Percentiles rank a stretch among this genome's conserved stretches.
Conservation (phyloP, 139 green algal species). For the Chara braunii region DNA sequence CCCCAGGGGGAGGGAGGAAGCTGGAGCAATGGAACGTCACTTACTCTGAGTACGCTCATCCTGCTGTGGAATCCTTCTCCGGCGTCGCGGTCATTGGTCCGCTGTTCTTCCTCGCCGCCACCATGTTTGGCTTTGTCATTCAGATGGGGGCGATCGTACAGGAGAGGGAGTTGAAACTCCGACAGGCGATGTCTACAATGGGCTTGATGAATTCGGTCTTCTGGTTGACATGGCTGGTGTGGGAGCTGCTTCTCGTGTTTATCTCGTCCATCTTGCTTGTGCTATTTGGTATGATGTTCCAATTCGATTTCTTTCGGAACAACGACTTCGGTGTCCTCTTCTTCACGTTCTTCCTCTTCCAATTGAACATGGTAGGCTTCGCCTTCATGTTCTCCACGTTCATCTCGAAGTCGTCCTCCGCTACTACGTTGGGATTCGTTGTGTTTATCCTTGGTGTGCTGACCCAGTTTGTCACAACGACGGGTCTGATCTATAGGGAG, state of each 20-base stretch:
- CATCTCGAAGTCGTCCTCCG: constrained; percentile 47
- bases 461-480: no score
- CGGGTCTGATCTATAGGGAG: neutral
- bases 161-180: constrained; percentile 63
- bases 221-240: constrained; percentile 73
- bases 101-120: constrained; percentile 84
- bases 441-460: constrained; percentile 84
- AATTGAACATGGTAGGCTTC: constrained; percentile 45
- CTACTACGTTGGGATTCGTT: constrained; percentile 80
- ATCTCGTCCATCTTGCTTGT: constrained; percentile 57
- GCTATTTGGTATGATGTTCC: constrained; percentile 72
- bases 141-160: constrained; percentile 60
- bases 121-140: constrained; percentile 84
- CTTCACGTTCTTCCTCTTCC: constrained; percentile 86
- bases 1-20: no score
- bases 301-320: constrained; percentile 81
- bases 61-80: constrained; percentile 53
- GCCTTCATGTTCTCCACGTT: constrained; percentile 68
- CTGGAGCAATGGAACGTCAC: neutral
- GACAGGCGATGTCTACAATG: constrained; percentile 73
- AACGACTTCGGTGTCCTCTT: constrained; percentile 80
- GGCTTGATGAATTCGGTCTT: constrained; percentile 79
- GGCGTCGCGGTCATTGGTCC: constrained; percentile 61
- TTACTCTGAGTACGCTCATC: constrained; percentile 67
- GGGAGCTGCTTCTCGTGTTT: constrained; percentile 37